Conservation (phyloP, 768 basidiomycete species). For the Tulasnella sp. region DNA sequence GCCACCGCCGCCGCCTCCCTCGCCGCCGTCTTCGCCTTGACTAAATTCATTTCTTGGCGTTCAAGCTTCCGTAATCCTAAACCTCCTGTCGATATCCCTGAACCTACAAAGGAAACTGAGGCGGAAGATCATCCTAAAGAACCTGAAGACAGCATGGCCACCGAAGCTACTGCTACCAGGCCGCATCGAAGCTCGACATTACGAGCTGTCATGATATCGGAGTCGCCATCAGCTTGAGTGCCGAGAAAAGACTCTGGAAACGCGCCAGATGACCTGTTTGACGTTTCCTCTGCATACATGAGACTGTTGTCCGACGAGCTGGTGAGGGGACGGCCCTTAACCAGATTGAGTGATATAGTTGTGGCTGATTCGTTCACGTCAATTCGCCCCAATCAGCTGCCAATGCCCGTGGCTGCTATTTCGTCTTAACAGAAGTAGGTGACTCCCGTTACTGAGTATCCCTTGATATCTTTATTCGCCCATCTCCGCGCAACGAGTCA, state of each 20-base stretch:
- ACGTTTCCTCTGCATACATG: not conserved
- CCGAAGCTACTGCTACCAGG: not conserved
- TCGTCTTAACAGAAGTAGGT: conserved; percentile 71
- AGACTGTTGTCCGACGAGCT: not conserved
- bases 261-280: not conserved
- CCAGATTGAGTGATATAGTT: not conserved
- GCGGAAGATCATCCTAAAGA: not conserved
- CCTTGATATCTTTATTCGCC: conserved; percentile 1
- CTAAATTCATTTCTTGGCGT: not conserved
- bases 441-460: conserved; percentile 22
- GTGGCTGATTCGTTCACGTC: too few species aligned
- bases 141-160: not conserved
- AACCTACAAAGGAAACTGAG: not conserved
- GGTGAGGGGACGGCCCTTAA: not conserved
- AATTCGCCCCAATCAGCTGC: conserved; percentile 46
- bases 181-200: not conserved
- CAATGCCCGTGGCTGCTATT: conserved; percentile 84
- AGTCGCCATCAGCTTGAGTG: not conserved
- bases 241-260: not conserved
- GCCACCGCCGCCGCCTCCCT: not conserved
- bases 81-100: not conserved
- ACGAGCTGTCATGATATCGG: not conserved
- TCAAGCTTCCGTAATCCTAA: not conserved
- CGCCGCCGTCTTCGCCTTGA: not conserved
- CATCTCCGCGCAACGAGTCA: conserved; percentile 34